Conservation (phyloP, 2,329 filamentous ascomycete genomes). For the Tolypocladium ovalisporum region DNA sequence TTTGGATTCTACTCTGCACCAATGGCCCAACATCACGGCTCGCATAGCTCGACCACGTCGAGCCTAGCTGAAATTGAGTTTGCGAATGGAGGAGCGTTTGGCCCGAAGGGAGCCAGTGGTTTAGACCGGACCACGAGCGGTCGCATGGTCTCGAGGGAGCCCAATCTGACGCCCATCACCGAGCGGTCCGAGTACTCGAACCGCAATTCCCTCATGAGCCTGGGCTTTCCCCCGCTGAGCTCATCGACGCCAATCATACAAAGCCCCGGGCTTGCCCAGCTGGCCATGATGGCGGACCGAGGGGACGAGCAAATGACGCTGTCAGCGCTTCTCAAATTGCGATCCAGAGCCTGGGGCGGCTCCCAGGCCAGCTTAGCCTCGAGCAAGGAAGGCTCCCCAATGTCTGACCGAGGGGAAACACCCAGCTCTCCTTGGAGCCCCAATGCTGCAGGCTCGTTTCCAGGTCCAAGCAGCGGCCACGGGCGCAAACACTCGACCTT, state of each 20-base stretch:
- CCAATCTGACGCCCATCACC: conserved; percentile 91
- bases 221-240: conserved; percentile 31
- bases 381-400: conserved; percentile 38
- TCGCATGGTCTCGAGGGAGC: conserved; percentile 65
- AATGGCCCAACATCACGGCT: conserved; percentile 28
- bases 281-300: conserved; percentile 52
- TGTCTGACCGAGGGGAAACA: conserved; percentile 36
- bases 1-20: conserved; percentile 86
- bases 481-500: conserved; percentile 38
- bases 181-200: conserved; percentile 95
- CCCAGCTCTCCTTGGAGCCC: conserved; percentile 29
- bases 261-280: conserved; percentile 66
- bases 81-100: conserved; percentile 82
- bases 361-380: conserved; percentile 63
- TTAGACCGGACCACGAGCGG: conserved; percentile 63
- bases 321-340: conserved; percentile 59
- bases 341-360: conserved; percentile 69
- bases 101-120: conserved; percentile 47
- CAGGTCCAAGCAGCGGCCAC: conserved; percentile 14
- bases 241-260: conserved; percentile 39
- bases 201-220: conserved; percentile 77
- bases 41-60: conserved; percentile 26
- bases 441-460: conserved; percentile 2
- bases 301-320: conserved; percentile 61
- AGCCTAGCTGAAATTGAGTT: conserved; percentile 40